Evolutionary conservation across 2,329 filamentous ascomycete species (phyloP), one percentile per base, ranked within the genome.

Genomic region (Colletotrichum sp.): DNA sequence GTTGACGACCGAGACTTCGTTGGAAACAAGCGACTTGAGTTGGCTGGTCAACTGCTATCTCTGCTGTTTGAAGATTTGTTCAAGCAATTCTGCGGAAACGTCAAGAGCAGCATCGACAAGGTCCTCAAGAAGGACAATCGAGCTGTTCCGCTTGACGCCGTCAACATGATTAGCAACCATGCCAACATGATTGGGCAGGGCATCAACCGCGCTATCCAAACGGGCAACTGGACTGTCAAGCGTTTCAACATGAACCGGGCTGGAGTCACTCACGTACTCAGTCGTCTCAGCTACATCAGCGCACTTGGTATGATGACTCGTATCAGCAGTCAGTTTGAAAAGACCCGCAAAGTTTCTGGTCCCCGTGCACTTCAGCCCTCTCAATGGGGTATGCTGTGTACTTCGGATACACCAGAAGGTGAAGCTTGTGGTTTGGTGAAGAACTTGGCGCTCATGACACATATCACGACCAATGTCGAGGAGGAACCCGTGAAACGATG

Each of bases 231-330:
- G 97, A 98, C 91, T 78, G 90, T 99, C 79, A 98, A 98, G 86
- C 95, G 98, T 83, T 99, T 99, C 88, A 96, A 96, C 85, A 99
- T 99, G 97, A 98, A 99, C 82, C 91, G 96, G 83, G 96, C 97
- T 26, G 97, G 97, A 82, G 96, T 99, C 26, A 99, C 98, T 0
- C 97, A 99, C 84, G 96, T 99, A 55, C 89, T 99, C 65, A 99
- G 96, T 85, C 93, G 97, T 78, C 89, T 99, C 71, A 99, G 96
- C 84, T 99, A 99, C 82, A 98, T 99, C 84, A 95, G 94, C 78
- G 97, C 97, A 32, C 91, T 99, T 32, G 98, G 98, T 77, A 99
- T 99, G 98, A 99, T 99, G 97, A 99, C 97, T 16, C 92, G 97
- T 84, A 99, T 99, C 81, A 97, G 94, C 84, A 98, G 95, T 90